Base-by-base conservation (phyloP, 1,284 basidiomycete genomes). In the Marasmius tenuissimus region DNA sequence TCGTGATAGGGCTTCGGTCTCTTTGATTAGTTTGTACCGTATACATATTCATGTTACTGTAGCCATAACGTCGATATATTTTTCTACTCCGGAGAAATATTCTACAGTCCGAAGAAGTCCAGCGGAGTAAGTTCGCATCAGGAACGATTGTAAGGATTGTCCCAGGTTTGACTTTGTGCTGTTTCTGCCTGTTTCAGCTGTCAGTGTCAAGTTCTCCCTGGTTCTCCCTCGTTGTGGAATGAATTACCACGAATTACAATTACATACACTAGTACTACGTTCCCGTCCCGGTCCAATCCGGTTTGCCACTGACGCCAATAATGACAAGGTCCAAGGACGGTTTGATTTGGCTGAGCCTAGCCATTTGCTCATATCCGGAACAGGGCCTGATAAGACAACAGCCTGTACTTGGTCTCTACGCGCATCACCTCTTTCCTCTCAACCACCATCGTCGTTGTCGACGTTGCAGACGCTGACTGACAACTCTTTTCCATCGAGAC, bases 1-100 rank as follows among this genome's bases (percentile, higher is more conserved):
- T 47, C 57, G 56, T 27, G 60, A 12, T 68, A 88, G 87, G 88
- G 90, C 80, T 89, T 93, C 73, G 92, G 93, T 83, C 87, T 96
- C 68, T 96, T 96, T 80, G 93, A 95, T 78, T 95, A 90, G 63
- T 61, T 10, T 61, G 37, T 52, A 47, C 45, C 39, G 39, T 49
- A 53, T 61, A 61, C 45, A 47, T 16, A 38, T 60, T 47, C 14
- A 49, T 49, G 14, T 6, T 60, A 22, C 14, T 54, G 51, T 51
- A 47, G 45, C 55, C 40, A 20, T 58, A 38, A 39, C 34, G 35
- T 47, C 45, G 50, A 51, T 27, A 16, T 33, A 16, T 20, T 50
- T 11, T 14, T 50, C 20, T 50, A 16, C 27, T 14, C 11, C 48
- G 11, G 11, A 18, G 11, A 42, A 42, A 42, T 42, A 42, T 42